These are phyloP conservation scores for Boletellus emodensis DNA, from an alignment of 768 basidiomycete species.

Conservation along the genomic window DNA sequence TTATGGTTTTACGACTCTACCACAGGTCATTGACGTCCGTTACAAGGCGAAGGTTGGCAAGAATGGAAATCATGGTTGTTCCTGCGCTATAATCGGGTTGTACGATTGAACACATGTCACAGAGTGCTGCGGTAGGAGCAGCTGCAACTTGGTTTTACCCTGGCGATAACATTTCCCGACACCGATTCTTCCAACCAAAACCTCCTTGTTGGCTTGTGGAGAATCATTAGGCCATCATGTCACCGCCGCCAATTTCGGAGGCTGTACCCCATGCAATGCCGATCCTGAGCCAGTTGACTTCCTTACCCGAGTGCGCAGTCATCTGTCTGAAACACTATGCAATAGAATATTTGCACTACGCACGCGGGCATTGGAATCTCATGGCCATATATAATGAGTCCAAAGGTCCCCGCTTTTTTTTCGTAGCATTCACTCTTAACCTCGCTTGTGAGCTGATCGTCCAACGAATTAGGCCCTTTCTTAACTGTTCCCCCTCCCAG, in stretches of 20 bases:
- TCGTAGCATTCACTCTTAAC: background rate
- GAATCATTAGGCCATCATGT: background rate
- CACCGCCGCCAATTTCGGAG: background rate
- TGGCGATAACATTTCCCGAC: background rate
- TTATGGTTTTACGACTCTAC: background rate
- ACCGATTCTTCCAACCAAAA: background rate
- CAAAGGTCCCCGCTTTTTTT: background rate
- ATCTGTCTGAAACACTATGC: background rate
- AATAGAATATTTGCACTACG: too few relatives aligned
- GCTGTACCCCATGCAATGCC: background rate
- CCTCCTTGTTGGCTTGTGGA: background rate
- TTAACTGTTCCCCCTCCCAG: slow-evolving; percentile 1
- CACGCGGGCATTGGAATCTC: background rate
- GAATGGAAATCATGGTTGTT: background rate
- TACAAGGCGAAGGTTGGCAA: background rate
- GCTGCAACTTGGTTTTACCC: background rate
- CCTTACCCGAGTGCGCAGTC: background rate
- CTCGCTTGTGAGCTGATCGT: slow-evolving; percentile 3
- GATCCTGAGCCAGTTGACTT: background rate
- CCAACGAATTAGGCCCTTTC: background rate
- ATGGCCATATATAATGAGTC: slow-evolving; percentile 2
- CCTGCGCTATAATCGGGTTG: background rate
- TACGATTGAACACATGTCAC: background rate
- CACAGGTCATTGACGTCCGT: background rate
- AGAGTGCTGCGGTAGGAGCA: background rate